Percentiles rank a stretch among this genome's conserved stretches.
Evolutionary conservation across 768 basidiomycete species (phyloP).

Genomic region (Trametes cubensis): DNA sequence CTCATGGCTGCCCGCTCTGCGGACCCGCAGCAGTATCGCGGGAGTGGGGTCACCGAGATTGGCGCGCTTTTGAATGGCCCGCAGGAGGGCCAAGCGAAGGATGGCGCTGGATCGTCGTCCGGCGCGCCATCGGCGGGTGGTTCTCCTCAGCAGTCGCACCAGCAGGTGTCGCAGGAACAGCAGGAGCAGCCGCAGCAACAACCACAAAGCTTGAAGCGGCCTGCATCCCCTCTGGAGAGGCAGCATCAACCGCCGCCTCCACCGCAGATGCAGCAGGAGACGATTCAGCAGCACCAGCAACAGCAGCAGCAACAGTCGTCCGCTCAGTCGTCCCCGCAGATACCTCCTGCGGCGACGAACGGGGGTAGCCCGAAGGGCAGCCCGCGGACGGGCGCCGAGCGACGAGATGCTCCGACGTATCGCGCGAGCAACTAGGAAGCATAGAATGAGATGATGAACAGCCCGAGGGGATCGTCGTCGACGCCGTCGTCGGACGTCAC

Average conservation of each 20-base stretch:
- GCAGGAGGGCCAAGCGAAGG: constrained; percentile 21
- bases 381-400: constrained; percentile 12
- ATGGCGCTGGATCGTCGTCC: constrained; percentile 9
- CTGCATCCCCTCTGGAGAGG: constrained; percentile 22
- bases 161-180: constrained; percentile 14
- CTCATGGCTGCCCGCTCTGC: constrained; percentile 31
- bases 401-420: constrained; percentile 20
- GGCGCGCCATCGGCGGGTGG: constrained; percentile 13
- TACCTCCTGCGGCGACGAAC: constrained; percentile 17
- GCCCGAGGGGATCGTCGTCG: constrained; percentile 1
- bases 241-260: constrained; percentile 15
- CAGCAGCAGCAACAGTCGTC: constrained; percentile 13
- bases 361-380: constrained; percentile 18
- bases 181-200: constrained; percentile 7
- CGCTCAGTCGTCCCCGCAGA: constrained; percentile 18
- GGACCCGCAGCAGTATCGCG: constrained; percentile 26
- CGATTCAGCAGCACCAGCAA: constrained; percentile 12
- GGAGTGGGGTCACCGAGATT: constrained; percentile 48
- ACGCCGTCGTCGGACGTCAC: neutral
- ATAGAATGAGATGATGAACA: neutral
- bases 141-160: constrained; percentile 14
- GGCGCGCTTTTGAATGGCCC: constrained; percentile 49
- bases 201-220: constrained; percentile 19
- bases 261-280: constrained; percentile 15
- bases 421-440: constrained; percentile 16